Conservation (phyloP, 2,329 filamentous ascomycete species). For the Colletotrichum sp. region DNA sequence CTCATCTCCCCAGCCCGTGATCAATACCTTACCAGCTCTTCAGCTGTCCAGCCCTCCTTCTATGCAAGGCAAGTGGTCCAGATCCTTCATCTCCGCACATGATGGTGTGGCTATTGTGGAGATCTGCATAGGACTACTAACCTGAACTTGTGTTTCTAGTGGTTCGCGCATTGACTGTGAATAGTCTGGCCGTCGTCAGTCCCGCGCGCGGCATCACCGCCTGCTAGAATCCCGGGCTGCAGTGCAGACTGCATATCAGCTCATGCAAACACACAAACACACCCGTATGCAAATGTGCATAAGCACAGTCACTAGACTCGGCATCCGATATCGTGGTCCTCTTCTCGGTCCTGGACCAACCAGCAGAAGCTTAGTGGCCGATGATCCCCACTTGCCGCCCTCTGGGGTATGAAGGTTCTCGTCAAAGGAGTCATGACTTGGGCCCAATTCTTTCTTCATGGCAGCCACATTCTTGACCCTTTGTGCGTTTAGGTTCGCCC, state of each 20-base stretch:
- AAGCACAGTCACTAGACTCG: background rate
- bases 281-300: background rate
- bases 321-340: background rate
- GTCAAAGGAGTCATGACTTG: constrained; percentile 1
- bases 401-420: background rate
- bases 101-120: background rate
- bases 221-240: background rate
- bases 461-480: background rate
- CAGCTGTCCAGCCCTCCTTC: background rate
- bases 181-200: background rate
- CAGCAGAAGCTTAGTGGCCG: background rate
- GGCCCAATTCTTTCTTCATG: background rate
- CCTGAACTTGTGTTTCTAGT: background rate
- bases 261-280: background rate
- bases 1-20: background rate
- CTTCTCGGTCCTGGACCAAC: background rate
- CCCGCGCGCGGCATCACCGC: background rate
- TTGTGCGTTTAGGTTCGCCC: background rate
- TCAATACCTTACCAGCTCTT: background rate
- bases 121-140: background rate
- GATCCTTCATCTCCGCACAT: background rate
- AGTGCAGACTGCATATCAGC: background rate
- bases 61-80: background rate
- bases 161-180: background rate
- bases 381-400: background rate